These are phyloP conservation scores for Plasmodium knowlesi DNA, from an alignment of 169 alveolate genomes.

Conservation along the genomic window DNA sequence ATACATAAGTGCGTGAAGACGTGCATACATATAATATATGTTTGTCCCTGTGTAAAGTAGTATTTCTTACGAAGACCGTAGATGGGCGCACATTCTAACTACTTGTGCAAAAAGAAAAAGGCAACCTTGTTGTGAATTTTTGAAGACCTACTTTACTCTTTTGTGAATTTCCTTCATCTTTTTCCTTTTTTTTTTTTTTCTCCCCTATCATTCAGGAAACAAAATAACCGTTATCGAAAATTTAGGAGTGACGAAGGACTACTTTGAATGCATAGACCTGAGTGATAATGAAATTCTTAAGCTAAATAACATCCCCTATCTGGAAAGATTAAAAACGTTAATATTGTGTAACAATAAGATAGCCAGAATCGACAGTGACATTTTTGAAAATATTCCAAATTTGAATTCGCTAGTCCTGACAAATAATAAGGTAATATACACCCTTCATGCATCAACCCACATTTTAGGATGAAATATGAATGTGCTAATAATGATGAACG, in stretches of 20 bases:
- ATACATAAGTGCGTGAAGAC: background rate
- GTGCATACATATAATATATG: background rate
- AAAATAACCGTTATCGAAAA: constrained; percentile 89
- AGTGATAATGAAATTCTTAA: constrained; percentile 91
- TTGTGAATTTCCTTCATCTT: background rate
- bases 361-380: constrained; percentile 83
- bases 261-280: constrained; percentile 91
- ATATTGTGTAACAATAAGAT: constrained; percentile 87
- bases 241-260: constrained; percentile 92
- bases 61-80: too few species aligned
- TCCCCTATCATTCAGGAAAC: constrained; percentile 79
- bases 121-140: background rate
- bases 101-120: background rate
- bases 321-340: constrained; percentile 87
- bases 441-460: constrained; percentile 65
- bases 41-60: too few species aligned
- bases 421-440: constrained; percentile 85
- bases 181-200: background rate
- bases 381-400: constrained; percentile 83
- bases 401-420: constrained; percentile 90
- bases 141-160: background rate
- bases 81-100: too few species aligned
- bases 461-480: background rate
- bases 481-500: background rate
- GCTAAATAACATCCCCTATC: constrained; percentile 88